phyloP scores from a whole-genome alignment of 2,329 filamentous ascomycete species.

The Eutypa lata region DNA sequence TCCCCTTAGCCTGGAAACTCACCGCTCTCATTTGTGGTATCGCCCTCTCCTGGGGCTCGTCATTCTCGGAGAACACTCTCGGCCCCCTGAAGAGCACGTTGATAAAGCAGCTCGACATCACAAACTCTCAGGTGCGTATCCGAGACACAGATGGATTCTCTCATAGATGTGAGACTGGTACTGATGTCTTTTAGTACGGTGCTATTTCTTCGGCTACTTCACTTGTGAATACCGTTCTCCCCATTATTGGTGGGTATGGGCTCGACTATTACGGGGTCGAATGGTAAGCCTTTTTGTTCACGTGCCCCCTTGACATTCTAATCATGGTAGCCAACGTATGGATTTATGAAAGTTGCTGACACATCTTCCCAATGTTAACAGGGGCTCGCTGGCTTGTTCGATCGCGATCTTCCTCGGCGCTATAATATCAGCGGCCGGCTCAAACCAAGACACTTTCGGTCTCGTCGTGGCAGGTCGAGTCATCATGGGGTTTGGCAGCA shows the following conservation, averaged over 20 bases:
- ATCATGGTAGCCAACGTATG: too few relatives aligned
- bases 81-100: conserved; percentile 21
- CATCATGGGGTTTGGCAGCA: conserved; percentile 25
- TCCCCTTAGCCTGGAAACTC: conserved; percentile 20
- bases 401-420: conserved; percentile 21
- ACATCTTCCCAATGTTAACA: background rate
- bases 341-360: background rate
- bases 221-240: conserved; percentile 22
- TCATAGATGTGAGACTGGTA: background rate
- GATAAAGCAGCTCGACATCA: conserved; percentile 17
- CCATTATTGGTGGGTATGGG: conserved; percentile 23
- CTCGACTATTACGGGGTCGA: conserved; percentile 25
- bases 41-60: conserved; percentile 22
- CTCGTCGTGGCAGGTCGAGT: conserved; percentile 19
- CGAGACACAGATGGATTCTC: background rate
- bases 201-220: conserved; percentile 21
- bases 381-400: conserved; percentile 20
- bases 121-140: conserved; percentile 12
- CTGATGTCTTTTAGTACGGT: conserved; percentile 14
- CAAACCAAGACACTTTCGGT: conserved; percentile 17
- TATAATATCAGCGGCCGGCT: conserved; percentile 19
- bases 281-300: conserved; percentile 8
- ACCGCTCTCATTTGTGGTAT: conserved; percentile 18
- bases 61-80: conserved; percentile 22
- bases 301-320: background rate